Conservation (phyloP, 306 rosid species). For the Nissolia schottii region DNA sequence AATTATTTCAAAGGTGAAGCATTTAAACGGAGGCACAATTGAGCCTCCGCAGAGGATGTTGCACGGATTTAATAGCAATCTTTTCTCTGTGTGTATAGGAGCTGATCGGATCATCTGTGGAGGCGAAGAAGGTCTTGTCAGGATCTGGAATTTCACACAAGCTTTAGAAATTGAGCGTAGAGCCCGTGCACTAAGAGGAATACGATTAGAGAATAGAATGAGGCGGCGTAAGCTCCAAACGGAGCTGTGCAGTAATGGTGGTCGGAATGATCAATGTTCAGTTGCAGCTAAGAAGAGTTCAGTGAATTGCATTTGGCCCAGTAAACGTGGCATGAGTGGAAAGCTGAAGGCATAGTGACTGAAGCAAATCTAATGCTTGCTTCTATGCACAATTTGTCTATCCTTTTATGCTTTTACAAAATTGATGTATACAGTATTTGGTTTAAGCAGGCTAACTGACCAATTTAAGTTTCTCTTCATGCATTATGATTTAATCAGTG, state of each 20-base stretch:
- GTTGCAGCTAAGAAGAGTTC: slow-evolving; percentile 84
- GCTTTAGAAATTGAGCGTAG: slow-evolving; percentile 76
- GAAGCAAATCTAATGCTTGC: neutral
- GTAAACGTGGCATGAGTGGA: slow-evolving; percentile 56
- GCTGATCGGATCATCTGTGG: slow-evolving; percentile 92
- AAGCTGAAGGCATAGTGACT: slow-evolving; percentile 68
- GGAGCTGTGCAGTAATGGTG: slow-evolving; percentile 50
- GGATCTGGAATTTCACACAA: slow-evolving; percentile 91
- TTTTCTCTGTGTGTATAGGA: slow-evolving; percentile 73
- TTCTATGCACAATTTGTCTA: neutral
- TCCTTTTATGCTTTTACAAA: neutral
- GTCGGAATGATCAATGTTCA: slow-evolving; percentile 66
- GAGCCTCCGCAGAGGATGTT: slow-evolving; percentile 96
- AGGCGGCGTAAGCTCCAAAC: slow-evolving; percentile 65
- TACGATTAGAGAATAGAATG: slow-evolving; percentile 77
- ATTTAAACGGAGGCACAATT: slow-evolving; percentile 25
- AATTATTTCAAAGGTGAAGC: slow-evolving; percentile 27
- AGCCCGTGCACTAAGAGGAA: slow-evolving; percentile 57
- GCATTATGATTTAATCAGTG: neutral
- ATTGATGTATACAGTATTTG: slow-evolving; percentile 14
- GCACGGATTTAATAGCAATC: slow-evolving; percentile 70
- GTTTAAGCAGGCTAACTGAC: slow-evolving; percentile 21
- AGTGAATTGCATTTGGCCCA: slow-evolving; percentile 55
- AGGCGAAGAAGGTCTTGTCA: slow-evolving; percentile 88
- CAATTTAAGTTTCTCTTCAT: neutral